Evolutionary conservation across 2,329 filamentous ascomycete genomes (phyloP), one percentile per base, ranked within the genome.

Genomic region (Cytospora leucostoma): DNA sequence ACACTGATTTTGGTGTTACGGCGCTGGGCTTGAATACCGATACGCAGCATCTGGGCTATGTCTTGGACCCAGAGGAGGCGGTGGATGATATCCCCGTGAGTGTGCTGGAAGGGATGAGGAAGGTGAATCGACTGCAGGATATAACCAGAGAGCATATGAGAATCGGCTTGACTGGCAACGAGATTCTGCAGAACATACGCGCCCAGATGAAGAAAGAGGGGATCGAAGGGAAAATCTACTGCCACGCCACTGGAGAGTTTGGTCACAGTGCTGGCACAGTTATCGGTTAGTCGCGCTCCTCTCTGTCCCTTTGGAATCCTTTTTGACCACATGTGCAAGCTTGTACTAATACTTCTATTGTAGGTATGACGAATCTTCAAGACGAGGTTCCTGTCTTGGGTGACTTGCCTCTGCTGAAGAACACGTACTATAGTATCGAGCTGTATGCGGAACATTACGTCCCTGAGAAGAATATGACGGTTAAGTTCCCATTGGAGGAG

Each of bases 321-420:
- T 17, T 2, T n/a, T n/a, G n/a, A n/a, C n/a, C n/a, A n/a, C 56
- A 15, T n/a, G 50, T 53, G 54, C 4, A n/a, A 49, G 56, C 40
- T 4, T 13, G 10, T 13, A 38, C 54, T 57, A 66, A 19, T 62
- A 44, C 6, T 15, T 5, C 3, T 15, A 11, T 15, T 4, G 2
- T 50, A 80, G 79, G 80, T 47, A 82, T 82, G 79, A 79, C 78
- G 1, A 82, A 82, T 65, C 71, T 82, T 19, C 80, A 82, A 67
- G 75, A 78, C 4, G 70, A 71, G n/a, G 80, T 82, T 7, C 78
- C 79, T 0, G 72, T 79, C 6, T 69, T 82, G 0, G 80, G 80
- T 11, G 79, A 82, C 40, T 66, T 82, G 52, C 78, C 78, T 0
- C 66, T 82, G 13, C 67, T 82, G 47, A 71, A 76, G 56, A 71